These are phyloP conservation scores for Scedosporium dehoogii DNA, from an alignment of 2,329 filamentous ascomycete genomes.

Conservation along the genomic window DNA sequence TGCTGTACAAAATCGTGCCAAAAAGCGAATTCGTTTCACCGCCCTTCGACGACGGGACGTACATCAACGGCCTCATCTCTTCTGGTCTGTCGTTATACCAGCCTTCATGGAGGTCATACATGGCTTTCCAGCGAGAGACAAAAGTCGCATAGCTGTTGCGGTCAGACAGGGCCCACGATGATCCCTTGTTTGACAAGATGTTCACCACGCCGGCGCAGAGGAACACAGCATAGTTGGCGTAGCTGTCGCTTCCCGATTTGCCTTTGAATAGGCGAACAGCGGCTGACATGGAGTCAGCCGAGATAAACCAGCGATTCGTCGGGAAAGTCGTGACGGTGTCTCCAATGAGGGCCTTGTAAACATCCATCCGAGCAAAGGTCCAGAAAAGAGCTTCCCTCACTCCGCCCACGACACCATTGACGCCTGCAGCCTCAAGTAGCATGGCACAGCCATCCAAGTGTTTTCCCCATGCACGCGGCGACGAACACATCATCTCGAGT, in stretches of 20 bases:
- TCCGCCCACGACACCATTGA: slow-evolving; percentile 39
- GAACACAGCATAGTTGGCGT: slow-evolving; percentile 40
- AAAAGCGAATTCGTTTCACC: slow-evolving; percentile 29
- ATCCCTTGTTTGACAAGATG: slow-evolving; percentile 19
- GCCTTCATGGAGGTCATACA: slow-evolving; percentile 28
- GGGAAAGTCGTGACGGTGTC: slow-evolving; percentile 39
- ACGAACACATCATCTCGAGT: slow-evolving; percentile 41
- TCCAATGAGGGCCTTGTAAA: slow-evolving; percentile 42
- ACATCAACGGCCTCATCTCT: slow-evolving; percentile 25
- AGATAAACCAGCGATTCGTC: slow-evolving; percentile 33
- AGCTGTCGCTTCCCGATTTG: slow-evolving; percentile 29
- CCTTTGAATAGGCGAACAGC: slow-evolving; percentile 24
- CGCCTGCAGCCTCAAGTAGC: slow-evolving; percentile 37
- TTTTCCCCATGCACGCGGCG: slow-evolving; percentile 37
- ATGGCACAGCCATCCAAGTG: slow-evolving; percentile 43
- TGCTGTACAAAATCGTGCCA: slow-evolving; percentile 38
- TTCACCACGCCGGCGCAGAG: slow-evolving; percentile 33
- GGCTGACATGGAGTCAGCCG: slow-evolving; percentile 16
- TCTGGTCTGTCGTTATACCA: slow-evolving; percentile 27
- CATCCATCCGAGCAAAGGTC: slow-evolving; percentile 45
- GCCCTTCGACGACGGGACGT: slow-evolving; percentile 23
- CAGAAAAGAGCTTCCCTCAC: slow-evolving; percentile 43
- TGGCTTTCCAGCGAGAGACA: slow-evolving; percentile 22
- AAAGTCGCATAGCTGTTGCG: slow-evolving; percentile 16
- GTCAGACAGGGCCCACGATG: slow-evolving; percentile 10